phyloP scores from a whole-genome alignment of 2,329 filamentous ascomycete species.

The Exophiala viscosa region DNA sequence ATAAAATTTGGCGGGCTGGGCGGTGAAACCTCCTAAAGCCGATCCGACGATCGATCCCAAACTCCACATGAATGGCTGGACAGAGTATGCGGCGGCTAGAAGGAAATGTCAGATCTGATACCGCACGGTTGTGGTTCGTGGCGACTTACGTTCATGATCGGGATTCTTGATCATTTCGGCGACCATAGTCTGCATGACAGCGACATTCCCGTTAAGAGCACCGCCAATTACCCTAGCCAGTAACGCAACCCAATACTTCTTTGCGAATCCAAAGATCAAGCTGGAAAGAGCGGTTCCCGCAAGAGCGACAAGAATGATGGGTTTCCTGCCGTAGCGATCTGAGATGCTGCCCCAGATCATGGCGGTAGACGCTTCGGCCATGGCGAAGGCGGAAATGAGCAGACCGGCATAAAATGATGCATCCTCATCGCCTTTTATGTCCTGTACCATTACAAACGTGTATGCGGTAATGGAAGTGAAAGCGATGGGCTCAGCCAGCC shows the following conservation, averaged over 20 bases:
- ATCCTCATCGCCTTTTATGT: constrained; percentile 37
- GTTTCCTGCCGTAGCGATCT: constrained; percentile 39
- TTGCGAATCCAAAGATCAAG: constrained; percentile 42
- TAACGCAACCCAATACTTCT: constrained; percentile 43
- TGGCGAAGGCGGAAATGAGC: constrained; percentile 43
- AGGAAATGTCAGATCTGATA: neutral
- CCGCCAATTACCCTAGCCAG: constrained; percentile 54
- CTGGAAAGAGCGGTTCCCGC: constrained; percentile 40
- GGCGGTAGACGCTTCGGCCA: constrained; percentile 43
- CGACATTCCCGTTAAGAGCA: constrained; percentile 66
- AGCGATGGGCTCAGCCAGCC: constrained; percentile 46
- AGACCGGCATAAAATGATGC: constrained; percentile 26
- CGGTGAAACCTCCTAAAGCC: constrained; percentile 22
- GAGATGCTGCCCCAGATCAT: constrained; percentile 44
- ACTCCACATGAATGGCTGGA: constrained; percentile 26
- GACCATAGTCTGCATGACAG: constrained; percentile 71
- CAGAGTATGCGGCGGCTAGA: constrained; percentile 20
- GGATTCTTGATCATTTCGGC: constrained; percentile 65
- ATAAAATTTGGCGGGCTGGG: constrained; percentile 23
- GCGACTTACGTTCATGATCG: constrained; percentile 39
- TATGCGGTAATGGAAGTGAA: constrained; percentile 48
- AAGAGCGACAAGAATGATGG: constrained; percentile 36
- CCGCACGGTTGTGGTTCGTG: neutral
- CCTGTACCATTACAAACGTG: constrained; percentile 42
- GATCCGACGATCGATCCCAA: constrained; percentile 24